These are phyloP conservation scores for Curvularia spicifera DNA, from an alignment of 2,329 filamentous ascomycete genomes.

Conservation along the genomic window DNA sequence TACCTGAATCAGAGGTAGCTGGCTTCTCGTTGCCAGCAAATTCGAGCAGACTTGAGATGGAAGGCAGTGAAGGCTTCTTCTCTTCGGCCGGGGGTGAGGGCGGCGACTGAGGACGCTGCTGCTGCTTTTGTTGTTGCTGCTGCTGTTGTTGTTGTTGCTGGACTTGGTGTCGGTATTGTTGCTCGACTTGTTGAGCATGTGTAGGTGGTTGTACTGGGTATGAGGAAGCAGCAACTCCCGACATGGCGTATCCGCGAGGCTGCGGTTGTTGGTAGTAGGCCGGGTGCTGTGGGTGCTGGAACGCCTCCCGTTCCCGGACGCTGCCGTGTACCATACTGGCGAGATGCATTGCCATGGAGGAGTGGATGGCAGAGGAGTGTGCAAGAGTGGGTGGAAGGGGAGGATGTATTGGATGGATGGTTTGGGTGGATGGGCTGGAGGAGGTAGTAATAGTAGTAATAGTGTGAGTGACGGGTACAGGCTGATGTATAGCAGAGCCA, in stretches of 20 bases:
- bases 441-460: not conserved
- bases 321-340: constrained; percentile 54
- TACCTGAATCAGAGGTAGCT: constrained; percentile 54
- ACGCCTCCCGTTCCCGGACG: constrained; percentile 49
- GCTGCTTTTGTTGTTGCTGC: constrained; percentile 32
- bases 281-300: constrained; percentile 42
- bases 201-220: constrained; percentile 19
- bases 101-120: constrained; percentile 63
- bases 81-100: constrained; percentile 80
- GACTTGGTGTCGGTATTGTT: constrained; percentile 41
- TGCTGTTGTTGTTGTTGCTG: constrained; percentile 32
- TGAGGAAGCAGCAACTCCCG: constrained; percentile 27
- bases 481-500: constrained; percentile 40
- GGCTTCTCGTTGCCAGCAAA: constrained; percentile 75
- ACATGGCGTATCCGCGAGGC: constrained; percentile 35
- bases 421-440: constrained; percentile 12
- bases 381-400: constrained; percentile 19
- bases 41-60: constrained; percentile 88
- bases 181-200: constrained; percentile 42
- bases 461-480: constrained; percentile 33
- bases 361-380: constrained; percentile 21
- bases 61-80: constrained; percentile 84
- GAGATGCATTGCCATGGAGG: constrained; percentile 52
- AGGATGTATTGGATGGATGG: not conserved
- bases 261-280: constrained; percentile 49